A percentile compares a stretch with the other conserved stretches of the same genome.
These are phyloP conservation scores for Acmispon strigosus DNA, from an alignment of 306 rosid species.

Conservation along the genomic window DNA sequence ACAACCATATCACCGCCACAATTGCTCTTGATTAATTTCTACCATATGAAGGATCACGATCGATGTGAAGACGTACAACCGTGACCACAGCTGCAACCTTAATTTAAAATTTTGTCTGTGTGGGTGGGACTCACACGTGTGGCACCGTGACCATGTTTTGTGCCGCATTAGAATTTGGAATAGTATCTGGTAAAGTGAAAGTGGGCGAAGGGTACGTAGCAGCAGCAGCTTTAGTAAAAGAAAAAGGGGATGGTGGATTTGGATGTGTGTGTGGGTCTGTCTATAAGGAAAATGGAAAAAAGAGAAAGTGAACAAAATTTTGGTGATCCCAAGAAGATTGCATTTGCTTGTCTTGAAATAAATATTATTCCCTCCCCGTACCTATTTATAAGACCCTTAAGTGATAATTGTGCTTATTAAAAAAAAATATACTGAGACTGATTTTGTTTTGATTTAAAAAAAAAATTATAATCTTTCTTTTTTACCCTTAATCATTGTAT, in stretches of 20 bases:
- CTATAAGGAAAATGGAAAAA: slow-evolving; percentile 15
- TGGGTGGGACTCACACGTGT: slow-evolving; percentile 17
- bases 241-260: slow-evolving; percentile 25
- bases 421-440: too few relatives aligned
- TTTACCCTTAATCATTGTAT: too few relatives aligned
- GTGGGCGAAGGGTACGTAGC: slow-evolving; percentile 22
- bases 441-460: too few relatives aligned
- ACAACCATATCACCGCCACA: too few relatives aligned
- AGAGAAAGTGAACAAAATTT: slow-evolving; percentile 35
- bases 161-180: slow-evolving; percentile 14
- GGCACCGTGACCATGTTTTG: slow-evolving; percentile 3
- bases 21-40: too few relatives aligned
- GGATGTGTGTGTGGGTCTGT: slow-evolving; percentile 18
- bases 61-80: neutral
- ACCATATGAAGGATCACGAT: too few relatives aligned
- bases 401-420: too few relatives aligned
- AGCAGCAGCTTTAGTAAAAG: slow-evolving; percentile 67
- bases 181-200: slow-evolving; percentile 36
- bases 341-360: slow-evolving; percentile 28
- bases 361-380: too few relatives aligned
- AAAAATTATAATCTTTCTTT: too few relatives aligned
- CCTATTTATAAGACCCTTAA: too few relatives aligned
- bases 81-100: too few relatives aligned
- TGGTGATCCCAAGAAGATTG: slow-evolving; percentile 78
- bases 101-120: neutral